Conservation (phyloP, 192 early-diverging fungal species). For the Phlyctochytrium bullatum region DNA sequence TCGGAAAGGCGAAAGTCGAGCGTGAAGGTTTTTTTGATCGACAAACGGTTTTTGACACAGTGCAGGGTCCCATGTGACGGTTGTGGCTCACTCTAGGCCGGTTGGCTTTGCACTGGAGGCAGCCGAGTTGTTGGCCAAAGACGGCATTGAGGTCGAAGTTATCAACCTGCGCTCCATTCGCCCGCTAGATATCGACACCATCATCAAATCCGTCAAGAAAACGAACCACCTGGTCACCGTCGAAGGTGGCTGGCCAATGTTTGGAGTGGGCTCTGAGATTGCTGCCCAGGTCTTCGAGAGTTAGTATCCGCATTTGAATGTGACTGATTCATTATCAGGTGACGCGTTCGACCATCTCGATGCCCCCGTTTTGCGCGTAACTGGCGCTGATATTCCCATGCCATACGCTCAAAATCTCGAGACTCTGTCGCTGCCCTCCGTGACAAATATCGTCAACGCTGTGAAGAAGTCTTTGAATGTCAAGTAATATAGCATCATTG, state of each 20-base stretch:
- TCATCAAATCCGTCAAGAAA: conserved; percentile 94
- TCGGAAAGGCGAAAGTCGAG: conserved; percentile 96
- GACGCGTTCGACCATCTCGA: conserved; percentile 96
- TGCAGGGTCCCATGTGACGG: conserved; percentile 79
- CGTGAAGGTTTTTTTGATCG: conserved; percentile 38
- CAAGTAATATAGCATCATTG: conserved; percentile 33
- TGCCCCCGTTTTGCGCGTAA: conserved; percentile 88
- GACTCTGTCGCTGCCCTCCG: conserved; percentile 77
- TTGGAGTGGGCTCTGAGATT: conserved; percentile 93
- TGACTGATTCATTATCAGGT: conserved; percentile 30
- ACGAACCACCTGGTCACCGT: conserved; percentile 96
- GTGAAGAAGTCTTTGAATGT: conserved; percentile 63
- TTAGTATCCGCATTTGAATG: conserved; percentile 28
- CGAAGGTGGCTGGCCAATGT: conserved; percentile 93
- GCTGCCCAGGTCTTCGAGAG: conserved; percentile 95
- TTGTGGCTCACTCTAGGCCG: conserved; percentile 90
- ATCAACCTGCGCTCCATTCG: conserved; percentile 98
- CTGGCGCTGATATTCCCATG: conserved; percentile 97
- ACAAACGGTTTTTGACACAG: not conserved
- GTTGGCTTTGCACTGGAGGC: conserved; percentile 85
- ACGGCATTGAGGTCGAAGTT: conserved; percentile 65
- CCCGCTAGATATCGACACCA: conserved; percentile 88
- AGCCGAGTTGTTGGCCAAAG: conserved; percentile 79
- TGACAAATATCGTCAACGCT: conserved; percentile 78
- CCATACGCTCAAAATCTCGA: conserved; percentile 97